Conservation (phyloP, 2,329 filamentous ascomycete species). For the Hypomyces rosellus region DNA sequence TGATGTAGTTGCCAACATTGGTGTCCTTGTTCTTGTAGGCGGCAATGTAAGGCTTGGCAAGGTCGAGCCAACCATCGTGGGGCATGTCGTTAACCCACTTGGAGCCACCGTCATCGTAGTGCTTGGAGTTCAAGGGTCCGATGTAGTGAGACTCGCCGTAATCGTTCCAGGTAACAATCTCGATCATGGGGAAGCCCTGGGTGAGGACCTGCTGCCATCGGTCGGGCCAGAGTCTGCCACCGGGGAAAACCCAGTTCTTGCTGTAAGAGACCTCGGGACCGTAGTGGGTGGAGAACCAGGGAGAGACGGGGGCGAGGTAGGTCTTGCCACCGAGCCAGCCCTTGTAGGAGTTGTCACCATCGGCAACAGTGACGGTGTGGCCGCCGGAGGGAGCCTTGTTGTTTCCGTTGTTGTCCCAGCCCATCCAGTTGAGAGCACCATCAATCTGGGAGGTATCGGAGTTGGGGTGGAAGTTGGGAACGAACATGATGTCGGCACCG, state of each 20-base stretch:
- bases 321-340: slow-evolving; percentile 33
- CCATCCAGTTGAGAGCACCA: slow-evolving; percentile 41
- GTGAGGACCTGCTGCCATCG: slow-evolving; percentile 46
- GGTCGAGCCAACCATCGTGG: slow-evolving; percentile 47
- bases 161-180: slow-evolving; percentile 42
- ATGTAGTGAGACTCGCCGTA: slow-evolving; percentile 52
- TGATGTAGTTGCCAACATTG: slow-evolving; percentile 35
- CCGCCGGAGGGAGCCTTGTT: slow-evolving; percentile 43
- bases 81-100: slow-evolving; percentile 45
- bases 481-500: slow-evolving; percentile 39
- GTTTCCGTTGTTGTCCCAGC: slow-evolving; percentile 38
- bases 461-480: slow-evolving; percentile 43
- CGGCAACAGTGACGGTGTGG: slow-evolving; percentile 33
- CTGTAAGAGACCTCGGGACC: slow-evolving; percentile 21
- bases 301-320: slow-evolving; percentile 41
- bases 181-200: slow-evolving; percentile 41
- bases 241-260: slow-evolving; percentile 52
- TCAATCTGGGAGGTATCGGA: slow-evolving; percentile 31
- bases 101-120: slow-evolving; percentile 37
- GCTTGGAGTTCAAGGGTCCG: slow-evolving; percentile 39
- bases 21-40: slow-evolving; percentile 43
- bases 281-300: slow-evolving; percentile 45
- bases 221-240: slow-evolving; percentile 52
- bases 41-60: slow-evolving; percentile 47
- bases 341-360: slow-evolving; percentile 29